These are phyloP conservation scores for Paramecium sonneborni DNA, from an alignment of 73 alveolate species.

Conservation along the genomic window DNA sequence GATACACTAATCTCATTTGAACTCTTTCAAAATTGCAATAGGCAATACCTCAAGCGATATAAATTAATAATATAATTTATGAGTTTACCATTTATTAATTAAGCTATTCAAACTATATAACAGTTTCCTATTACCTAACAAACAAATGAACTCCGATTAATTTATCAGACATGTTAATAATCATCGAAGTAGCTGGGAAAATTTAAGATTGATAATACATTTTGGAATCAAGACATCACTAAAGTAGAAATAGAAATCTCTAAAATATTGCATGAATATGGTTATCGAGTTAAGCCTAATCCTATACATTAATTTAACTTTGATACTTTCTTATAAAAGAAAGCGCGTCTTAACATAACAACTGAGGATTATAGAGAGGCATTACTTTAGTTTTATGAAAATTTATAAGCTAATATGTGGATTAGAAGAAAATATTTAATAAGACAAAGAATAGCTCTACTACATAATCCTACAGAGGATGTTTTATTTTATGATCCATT, in stretches of 20 bases:
- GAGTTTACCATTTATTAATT: background rate
- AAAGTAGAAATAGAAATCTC: conserved; percentile 51
- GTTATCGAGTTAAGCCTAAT: conserved; percentile 12
- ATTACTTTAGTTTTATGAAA: conserved; percentile 37
- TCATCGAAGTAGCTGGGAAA: background rate
- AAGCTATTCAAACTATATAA: conserved; percentile 28
- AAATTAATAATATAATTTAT: background rate
- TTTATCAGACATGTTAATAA: background rate
- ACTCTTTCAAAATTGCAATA: background rate
- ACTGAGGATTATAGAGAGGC: conserved; percentile 18
- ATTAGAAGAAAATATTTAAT: background rate
- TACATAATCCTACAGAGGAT: conserved; percentile 28
- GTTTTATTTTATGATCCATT: conserved; percentile 34
- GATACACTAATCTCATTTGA: no score
- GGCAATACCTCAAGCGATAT: background rate
- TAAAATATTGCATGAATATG: background rate
- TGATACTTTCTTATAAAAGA: background rate
- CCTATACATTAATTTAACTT: background rate
- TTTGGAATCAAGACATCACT: conserved; percentile 49
- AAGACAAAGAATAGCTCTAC: conserved; percentile 2
- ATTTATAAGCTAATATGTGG: background rate
- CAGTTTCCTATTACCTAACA: background rate
- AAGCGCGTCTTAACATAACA: background rate
- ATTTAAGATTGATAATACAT: background rate
- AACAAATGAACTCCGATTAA: background rate